phyloP scores from a whole-genome alignment of 345 rosid genomes.

The Punica granatum region DNA sequence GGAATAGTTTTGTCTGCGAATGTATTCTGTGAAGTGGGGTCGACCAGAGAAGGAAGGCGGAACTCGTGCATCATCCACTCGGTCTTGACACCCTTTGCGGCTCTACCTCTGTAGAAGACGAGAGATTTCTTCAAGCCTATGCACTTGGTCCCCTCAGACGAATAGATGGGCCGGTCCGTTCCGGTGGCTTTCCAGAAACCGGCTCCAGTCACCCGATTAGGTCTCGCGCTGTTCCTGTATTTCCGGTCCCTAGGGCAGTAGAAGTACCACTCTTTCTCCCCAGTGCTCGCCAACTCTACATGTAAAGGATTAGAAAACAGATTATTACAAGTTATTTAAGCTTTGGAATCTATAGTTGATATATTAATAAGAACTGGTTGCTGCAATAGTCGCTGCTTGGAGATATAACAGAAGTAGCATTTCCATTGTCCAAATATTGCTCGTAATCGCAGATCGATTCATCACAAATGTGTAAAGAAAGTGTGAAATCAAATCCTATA shows the following conservation, averaged over 20 bases:
- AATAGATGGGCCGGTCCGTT: conserved; percentile 87
- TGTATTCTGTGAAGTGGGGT: conserved; percentile 31
- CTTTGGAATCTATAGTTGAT: not conserved
- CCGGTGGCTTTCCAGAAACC: conserved; percentile 99
- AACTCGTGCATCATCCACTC: conserved; percentile 99
- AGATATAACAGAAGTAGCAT: too few relatives aligned
- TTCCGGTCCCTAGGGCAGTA: conserved; percentile 92
- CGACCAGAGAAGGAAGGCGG: conserved; percentile 67
- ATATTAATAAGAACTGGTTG: too few relatives aligned
- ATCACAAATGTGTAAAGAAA: too few relatives aligned
- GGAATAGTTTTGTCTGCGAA: conserved; percentile 49
- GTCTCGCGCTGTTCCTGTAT: conserved; percentile 84
- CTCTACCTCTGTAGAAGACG: conserved; percentile 90
- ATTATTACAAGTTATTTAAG: not conserved
- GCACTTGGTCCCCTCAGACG: conserved; percentile 75
- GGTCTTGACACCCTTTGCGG: conserved; percentile 86
- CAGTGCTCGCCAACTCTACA: conserved; percentile 57
- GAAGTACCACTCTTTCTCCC: conserved; percentile 93
- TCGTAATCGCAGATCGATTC: too few relatives aligned
- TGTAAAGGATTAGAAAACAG: not conserved
- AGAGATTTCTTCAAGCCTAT: conserved; percentile 91
- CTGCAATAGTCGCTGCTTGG: too few relatives aligned
- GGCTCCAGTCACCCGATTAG: conserved; percentile 80
- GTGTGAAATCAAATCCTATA: too few relatives aligned
- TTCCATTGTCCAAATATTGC: too few relatives aligned